Evolutionary conservation across 1,139 yeast species (phyloP), one percentile per base, ranked within the genome.

Genomic region (Hemisphaericaspora lyxosophila): DNA sequence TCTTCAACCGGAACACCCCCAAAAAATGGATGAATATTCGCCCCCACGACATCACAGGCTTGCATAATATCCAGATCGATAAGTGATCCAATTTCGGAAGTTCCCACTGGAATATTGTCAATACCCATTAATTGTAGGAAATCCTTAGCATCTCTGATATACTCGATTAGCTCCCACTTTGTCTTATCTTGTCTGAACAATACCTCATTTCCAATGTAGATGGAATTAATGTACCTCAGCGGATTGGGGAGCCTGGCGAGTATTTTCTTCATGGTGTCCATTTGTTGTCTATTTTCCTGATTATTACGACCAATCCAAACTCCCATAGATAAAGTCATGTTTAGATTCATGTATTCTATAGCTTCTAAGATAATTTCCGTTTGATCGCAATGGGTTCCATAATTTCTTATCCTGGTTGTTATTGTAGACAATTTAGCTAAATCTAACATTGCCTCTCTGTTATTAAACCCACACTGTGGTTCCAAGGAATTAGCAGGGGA

Each of bases 1-100:
- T 56, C 53, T n/a, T 61, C 51, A 1, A 74, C 84, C 2, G 53
- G 47, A 0, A 70, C 73, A 0, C 89, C 89, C 2, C 80, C 78
- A 57, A 82, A 80, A 45, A 82, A 82, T 3, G 89, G 89, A 57
- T 81, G 86, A 7, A 80, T 65, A 51, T 80, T 82, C 4, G 81
- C 80, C 0, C 87, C 89, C 26, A 80, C 55, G 7, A 82, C 56
- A 48, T 82, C 87, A 49, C 78, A 67, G 3, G 48, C 58, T 16
- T 59, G 56, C 11, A 79, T 62, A 27, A 67, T 45, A 8, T 53
- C 60, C 29, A 60, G 54, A 45, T 53, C 60, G 7, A 73, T 51
- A 17, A 64, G 56, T 1, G 78, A 64, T 11, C 82, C 84, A 45
- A 78, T 53, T 44, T 80, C 82, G 5, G 78, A 67, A 0, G 82